phyloP scores from a whole-genome alignment of 164 flowering plant species.

The Kingdonia uniflora region DNA sequence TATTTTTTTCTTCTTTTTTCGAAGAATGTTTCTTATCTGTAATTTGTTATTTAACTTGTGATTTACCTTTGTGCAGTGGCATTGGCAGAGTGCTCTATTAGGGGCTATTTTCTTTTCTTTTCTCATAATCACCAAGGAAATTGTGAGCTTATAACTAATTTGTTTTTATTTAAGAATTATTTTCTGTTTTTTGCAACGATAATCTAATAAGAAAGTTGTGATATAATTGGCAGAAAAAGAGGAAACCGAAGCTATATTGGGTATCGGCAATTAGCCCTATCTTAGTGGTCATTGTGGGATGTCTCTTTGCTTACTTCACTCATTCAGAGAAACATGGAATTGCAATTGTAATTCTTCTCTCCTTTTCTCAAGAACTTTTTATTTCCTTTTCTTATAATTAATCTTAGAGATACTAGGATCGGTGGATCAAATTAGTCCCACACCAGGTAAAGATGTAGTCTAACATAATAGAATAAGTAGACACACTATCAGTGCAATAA shows the following conservation, averaged over 20 bases:
- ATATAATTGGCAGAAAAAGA: conserved; percentile 36
- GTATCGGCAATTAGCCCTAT: conserved; percentile 77
- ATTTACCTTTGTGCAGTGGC: conserved; percentile 42
- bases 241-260: conserved; percentile 55
- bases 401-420: too few species aligned
- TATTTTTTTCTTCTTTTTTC: not conserved
- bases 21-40: not conserved
- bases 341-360: conserved; percentile 29
- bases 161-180: not conserved
- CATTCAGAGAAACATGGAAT: conserved; percentile 55
- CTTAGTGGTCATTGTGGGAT: conserved; percentile 41
- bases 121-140: conserved; percentile 35
- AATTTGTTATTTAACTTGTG: not conserved
- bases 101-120: conserved; percentile 54
- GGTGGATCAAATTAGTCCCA: too few species aligned
- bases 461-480: too few species aligned
- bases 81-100: conserved; percentile 50
- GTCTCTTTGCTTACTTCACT: conserved; percentile 44
- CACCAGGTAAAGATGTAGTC: too few species aligned
- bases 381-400: too few species aligned
- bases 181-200: not conserved
- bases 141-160: conserved; percentile 26
- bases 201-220: not conserved
- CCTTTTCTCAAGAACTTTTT: too few species aligned
- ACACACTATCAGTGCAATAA: too few species aligned